Evolutionary conservation across 2,329 filamentous ascomycete species (phyloP).

Genomic region (Moelleriella libera): DNA sequence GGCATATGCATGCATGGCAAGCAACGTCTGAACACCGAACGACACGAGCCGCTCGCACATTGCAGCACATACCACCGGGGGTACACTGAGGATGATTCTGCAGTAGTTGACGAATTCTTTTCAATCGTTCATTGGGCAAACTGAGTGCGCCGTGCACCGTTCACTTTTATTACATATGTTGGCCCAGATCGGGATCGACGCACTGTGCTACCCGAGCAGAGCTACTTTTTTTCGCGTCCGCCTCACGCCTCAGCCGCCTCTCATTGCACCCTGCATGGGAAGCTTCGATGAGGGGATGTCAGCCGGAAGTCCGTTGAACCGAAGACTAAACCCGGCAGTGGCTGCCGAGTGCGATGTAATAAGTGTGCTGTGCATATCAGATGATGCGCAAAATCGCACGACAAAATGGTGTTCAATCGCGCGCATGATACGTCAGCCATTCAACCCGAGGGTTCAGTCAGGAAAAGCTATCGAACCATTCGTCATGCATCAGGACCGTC

Average conservation of each 20-base stretch:
- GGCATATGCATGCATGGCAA: no score
- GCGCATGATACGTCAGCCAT: no score
- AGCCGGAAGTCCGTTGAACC: neutral
- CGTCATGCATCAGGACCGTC: no score
- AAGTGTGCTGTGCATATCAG: no score
- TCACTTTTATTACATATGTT: neutral
- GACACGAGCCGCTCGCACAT: no score
- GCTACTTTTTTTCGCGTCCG: neutral
- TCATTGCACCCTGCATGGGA: neutral
- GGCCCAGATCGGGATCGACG: neutral
- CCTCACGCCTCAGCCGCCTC: neutral
- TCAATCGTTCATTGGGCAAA: neutral
- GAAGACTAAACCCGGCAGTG: neutral
- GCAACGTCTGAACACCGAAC: no score
- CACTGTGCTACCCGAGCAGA: neutral
- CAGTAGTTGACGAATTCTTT: neutral
- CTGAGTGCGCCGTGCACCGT: neutral
- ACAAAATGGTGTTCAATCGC: no score
- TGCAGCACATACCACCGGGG: no score
- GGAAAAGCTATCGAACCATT: no score
- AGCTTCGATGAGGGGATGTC: neutral
- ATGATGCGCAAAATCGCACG: no score
- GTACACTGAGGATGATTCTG: no score
- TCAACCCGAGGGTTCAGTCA: no score
- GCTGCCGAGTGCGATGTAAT: neutral